These are phyloP conservation scores for Sugiyamaella pinicola DNA, from an alignment of 1,139 yeast genomes.

Conservation along the genomic window DNA sequence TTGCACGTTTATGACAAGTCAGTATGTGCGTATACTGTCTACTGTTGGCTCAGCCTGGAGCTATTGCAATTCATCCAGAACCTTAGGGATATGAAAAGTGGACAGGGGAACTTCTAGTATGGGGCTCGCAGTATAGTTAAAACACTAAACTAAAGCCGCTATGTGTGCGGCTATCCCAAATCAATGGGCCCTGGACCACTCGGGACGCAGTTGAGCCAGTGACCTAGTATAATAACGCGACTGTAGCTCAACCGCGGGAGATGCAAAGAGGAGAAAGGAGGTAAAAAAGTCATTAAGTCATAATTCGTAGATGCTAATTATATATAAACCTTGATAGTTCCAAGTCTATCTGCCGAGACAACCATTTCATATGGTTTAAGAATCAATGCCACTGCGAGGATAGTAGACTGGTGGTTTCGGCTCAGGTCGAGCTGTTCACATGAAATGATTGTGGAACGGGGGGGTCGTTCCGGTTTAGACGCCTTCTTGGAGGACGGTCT, in stretches of 20 bases:
- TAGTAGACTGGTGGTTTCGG: slow-evolving; percentile 51
- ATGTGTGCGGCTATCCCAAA: too few species aligned
- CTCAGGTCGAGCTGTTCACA: slow-evolving; percentile 45
- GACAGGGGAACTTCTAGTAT: slow-evolving; percentile 1
- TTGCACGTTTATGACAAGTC: not conserved
- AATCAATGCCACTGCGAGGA: slow-evolving; percentile 53
- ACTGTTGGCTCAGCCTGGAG: not conserved
- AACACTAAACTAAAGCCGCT: too few species aligned
- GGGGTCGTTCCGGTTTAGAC: slow-evolving; percentile 34
- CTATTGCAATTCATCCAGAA: too few species aligned
- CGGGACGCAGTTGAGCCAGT: too few species aligned
- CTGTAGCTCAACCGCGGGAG: too few species aligned
- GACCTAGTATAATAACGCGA: too few species aligned
- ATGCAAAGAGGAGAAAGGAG: not conserved
- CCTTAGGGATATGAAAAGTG: not conserved
- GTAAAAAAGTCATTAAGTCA: slow-evolving; percentile 8
- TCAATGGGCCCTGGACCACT: too few species aligned
- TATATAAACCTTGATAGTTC: slow-evolving; percentile 59
- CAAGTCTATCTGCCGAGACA: slow-evolving; percentile 64
- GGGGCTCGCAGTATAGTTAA: too few species aligned
- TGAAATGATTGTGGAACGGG: slow-evolving; percentile 41
- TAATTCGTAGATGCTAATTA: slow-evolving; percentile 31
- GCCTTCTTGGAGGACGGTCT: slow-evolving; percentile 35
- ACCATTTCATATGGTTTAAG: slow-evolving; percentile 61
- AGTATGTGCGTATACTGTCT: not conserved